Base-by-base conservation (phyloP, 306 rosid genomes). In the Trichosanthes cucumerina region DNA sequence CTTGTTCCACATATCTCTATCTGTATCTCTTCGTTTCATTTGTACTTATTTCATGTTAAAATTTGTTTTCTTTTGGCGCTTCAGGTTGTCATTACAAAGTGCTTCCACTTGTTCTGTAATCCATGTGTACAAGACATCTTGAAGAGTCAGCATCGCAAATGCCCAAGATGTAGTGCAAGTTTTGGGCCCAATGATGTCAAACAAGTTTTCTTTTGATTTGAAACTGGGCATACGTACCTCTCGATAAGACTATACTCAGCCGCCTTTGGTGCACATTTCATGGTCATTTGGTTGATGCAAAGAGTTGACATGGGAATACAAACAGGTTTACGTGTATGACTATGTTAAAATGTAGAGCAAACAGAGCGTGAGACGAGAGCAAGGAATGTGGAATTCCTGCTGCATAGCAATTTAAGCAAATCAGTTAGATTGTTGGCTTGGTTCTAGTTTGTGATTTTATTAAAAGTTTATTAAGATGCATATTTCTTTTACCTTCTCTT, bases 51-150 rank as follows among this genome's bases (percentile, higher is more conserved):
- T 39, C 68, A 18, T 41, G 36, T 65, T 58, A 43, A 28, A 10
- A 49, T 34, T 16, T 54, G 36, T 78, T 43, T 34, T 6, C 69
- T 81, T 75, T 75, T 76, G 59, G 78, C 24, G 64, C 85, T 79
- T 80, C 89, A 94, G 99, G 99, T 91, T 85, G 99, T 93, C 64
- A 92, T 96, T 86, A 96, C 96, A 78, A 96, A 96, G 88, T 96
- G 99, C 93, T 96, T 88, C 85, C 99, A 96, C 91, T 88, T 96
- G 90, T 91, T 93, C 87, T 96, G 99, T 90, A 84, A 86, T 81
- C 83, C 90, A 19, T 96, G 99, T 57, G 88, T 96, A 69, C 91
- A 88, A 83, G 87, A 89, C 80, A 91, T 88, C 75, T 72, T 86
- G 57, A 97, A 87, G 84, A 88, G 87, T 87, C 91, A 92, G 52